Base-by-base conservation (phyloP, 805 yeast genomes). In the Myxozyma sirexii region DNA sequence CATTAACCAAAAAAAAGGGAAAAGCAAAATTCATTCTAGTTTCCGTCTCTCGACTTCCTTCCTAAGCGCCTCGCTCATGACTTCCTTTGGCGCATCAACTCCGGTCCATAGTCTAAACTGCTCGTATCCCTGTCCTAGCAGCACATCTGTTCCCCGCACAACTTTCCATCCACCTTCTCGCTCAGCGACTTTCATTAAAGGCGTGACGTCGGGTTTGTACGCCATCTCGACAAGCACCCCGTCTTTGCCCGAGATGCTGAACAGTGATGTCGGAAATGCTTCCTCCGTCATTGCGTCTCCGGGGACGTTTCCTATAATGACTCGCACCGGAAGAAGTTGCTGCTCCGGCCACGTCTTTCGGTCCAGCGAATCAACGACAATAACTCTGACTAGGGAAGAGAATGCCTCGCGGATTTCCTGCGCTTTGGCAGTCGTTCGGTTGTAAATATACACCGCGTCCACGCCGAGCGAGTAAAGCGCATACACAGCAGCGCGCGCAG, bases 401-500 rank as follows among this genome's bases (percentile, higher is more conserved):
- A 93, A 88, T 2, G 81, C 76, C 0, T 78, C 72, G 62, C 81
- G 81, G 66, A 94, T 77, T 1, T 80, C 85, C 21, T 72, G 71
- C 54, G 90, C 77, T 70, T 90, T 90, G 7, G 85, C 76, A 0
- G 76, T 72, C 1, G 97, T 90, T 72, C 98, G 84, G 77, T 92
- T 93, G 59, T 89, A 71, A 78, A 93, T 78, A 76, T 84, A 90
- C 60, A 93, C 88, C 73, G 2, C 97, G 23, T 76, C 67, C 73
- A 96, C 90, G 1, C 97, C 97, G 77, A 93, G 76, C 62, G 83
- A 70, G 70, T 84, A 82, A 65, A 94, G 79, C 0, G 99, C 97
- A 72, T 82, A 91, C 15, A 89, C 84, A 0, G 97, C 98, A 43
- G 99, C 97, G 69, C 97, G 82, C 0, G 97, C 86, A 26, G 99